phyloP scores from a whole-genome alignment of 805 yeast species.

The Cyberlindnera xylosilytica region DNA sequence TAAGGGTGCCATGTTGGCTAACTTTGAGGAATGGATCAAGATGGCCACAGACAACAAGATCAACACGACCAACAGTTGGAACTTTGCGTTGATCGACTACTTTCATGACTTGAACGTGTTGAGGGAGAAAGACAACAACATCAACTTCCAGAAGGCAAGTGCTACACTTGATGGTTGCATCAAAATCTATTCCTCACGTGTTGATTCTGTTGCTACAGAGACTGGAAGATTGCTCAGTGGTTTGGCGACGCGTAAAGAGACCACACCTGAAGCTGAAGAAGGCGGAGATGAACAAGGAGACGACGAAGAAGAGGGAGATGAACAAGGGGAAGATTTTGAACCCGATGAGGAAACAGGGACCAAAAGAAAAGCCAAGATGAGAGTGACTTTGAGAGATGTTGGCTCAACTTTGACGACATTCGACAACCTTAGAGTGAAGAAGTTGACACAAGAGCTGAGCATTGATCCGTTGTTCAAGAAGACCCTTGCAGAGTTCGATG shows the following conservation, averaged over 20 bases:
- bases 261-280: conserved; percentile 19
- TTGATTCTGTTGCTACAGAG: conserved; percentile 90
- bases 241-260: conserved; percentile 41
- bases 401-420: conserved; percentile 45
- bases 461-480: conserved; percentile 76
- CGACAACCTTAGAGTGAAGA: conserved; percentile 46
- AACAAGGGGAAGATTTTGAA: conserved; percentile 5
- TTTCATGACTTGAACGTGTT: conserved; percentile 78
- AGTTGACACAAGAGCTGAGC: conserved; percentile 59
- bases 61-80: conserved; percentile 84
- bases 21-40: conserved; percentile 30
- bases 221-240: conserved; percentile 83
- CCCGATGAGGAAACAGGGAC: neutral
- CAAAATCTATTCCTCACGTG: conserved; percentile 84
- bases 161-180: conserved; percentile 94
- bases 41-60: conserved; percentile 48
- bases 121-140: conserved; percentile 69
- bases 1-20: conserved; percentile 33
- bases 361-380: conserved; percentile 4
- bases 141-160: conserved; percentile 87
- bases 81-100: conserved; percentile 85
- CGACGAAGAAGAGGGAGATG: conserved; percentile 24
- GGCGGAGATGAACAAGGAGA: conserved; percentile 24
- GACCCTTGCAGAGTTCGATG: conserved; percentile 75
- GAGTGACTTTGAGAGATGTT: conserved; percentile 33